Evolutionary conservation across 148 eudicot species (phyloP).

Genomic region (Talinum fruticosum): DNA sequence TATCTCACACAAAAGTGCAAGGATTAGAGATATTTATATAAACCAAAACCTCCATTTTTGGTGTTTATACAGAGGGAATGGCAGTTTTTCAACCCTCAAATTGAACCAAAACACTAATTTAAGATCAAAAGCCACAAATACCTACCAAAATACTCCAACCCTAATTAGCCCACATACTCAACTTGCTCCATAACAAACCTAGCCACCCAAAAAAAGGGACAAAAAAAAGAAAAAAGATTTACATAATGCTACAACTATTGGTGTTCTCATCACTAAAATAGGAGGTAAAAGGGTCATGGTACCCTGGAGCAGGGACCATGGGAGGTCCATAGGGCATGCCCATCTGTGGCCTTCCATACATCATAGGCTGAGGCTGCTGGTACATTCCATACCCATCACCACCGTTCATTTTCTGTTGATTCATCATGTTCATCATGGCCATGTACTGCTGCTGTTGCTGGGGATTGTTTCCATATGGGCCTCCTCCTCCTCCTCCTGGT

Average conservation of each 20-base stretch:
- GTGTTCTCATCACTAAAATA: conserved; percentile 88
- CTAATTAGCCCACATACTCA: conserved; percentile 20
- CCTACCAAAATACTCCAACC: conserved; percentile 3
- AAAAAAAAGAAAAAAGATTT: conserved; percentile 18
- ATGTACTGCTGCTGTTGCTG: conserved; percentile 55
- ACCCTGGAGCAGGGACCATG: conserved; percentile 46
- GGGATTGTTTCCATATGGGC: conserved; percentile 33
- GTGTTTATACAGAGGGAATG: background rate
- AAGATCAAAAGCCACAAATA: background rate
- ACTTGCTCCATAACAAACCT: background rate
- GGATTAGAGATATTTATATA: background rate
- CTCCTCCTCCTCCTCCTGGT: conserved; percentile 13
- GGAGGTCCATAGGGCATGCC: conserved; percentile 45
- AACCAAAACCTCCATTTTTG: conserved; percentile 27
- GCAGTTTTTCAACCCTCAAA: conserved; percentile 7
- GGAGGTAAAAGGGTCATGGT: conserved; percentile 50
- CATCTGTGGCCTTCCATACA: conserved; percentile 62
- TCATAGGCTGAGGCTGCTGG: conserved; percentile 32
- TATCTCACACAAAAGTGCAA: background rate
- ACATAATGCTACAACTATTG: conserved; percentile 77
- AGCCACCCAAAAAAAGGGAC: background rate
- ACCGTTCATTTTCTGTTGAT: conserved; percentile 57
- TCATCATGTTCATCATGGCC: conserved; percentile 95
- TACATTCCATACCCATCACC: conserved; percentile 28
- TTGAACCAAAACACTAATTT: conserved; percentile 25